Evolutionary conservation across 1,284 basidiomycete genomes (phyloP).

Genomic region (Ganoderma meredithae): DNA sequence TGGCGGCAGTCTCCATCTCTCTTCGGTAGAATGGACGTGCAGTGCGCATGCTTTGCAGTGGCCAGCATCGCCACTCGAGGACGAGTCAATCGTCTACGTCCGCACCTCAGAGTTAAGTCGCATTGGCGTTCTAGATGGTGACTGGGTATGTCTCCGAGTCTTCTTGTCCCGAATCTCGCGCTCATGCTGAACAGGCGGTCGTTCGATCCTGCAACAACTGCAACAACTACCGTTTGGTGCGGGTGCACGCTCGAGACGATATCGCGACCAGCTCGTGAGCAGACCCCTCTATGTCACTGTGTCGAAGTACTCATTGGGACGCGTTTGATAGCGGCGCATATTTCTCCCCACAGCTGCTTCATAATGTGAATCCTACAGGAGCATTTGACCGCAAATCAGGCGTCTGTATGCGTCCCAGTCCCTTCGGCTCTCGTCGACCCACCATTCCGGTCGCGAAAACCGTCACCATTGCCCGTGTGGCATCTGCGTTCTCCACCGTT

Average conservation of each 20-base stretch:
- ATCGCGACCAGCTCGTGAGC: conserved; percentile 45
- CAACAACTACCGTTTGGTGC: conserved; percentile 55
- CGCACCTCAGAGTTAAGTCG: conserved; percentile 34
- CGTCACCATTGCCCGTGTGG: conserved; percentile 85
- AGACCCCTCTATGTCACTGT: not conserved
- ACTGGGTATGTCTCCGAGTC: conserved; percentile 62
- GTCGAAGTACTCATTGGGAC: not conserved
- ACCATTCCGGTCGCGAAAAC: conserved; percentile 75
- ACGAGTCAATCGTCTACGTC: conserved; percentile 36
- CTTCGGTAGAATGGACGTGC: conserved; percentile 26
- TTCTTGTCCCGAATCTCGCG: not conserved
- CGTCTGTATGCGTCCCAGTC: conserved; percentile 54
- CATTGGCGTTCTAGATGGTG: conserved; percentile 36
- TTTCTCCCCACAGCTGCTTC: conserved; percentile 66
- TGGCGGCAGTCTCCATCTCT: conserved; percentile 16
- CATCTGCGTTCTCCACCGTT: conserved; percentile 81
- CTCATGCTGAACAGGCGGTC: conserved; percentile 26
- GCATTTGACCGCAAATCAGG: conserved; percentile 34
- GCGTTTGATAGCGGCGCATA: conserved; percentile 27
- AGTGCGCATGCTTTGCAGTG: conserved; percentile 41
- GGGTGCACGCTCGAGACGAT: conserved; percentile 61
- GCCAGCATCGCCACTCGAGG: conserved; percentile 42
- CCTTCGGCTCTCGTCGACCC: conserved; percentile 62
- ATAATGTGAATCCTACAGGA: conserved; percentile 53
- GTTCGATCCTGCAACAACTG: conserved; percentile 16